Evolutionary conservation across 2,329 filamentous ascomycete species (phyloP), one percentile per base, ranked within the genome.

Genomic region (Pochonia chlamydosporia): DNA sequence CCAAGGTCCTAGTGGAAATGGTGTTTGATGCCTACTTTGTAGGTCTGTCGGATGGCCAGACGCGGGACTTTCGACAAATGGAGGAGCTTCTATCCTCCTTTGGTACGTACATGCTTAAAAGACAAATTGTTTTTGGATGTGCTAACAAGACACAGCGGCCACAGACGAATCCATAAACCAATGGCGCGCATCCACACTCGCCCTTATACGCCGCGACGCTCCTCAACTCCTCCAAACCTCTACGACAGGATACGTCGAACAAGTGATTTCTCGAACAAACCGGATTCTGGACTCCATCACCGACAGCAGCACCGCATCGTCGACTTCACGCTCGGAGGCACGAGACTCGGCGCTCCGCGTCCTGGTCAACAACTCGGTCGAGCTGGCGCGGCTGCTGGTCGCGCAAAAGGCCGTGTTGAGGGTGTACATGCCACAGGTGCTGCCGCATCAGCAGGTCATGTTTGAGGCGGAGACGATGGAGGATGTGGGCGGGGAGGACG

Each of bases 181-280:
- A 58, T 86, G 82, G 82, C 79, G 83, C 33, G 79, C 82, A 5
- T 70, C 73, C n/a, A 86, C 82, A 2, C 70, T 85, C 35, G 71
- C 77, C 23, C 70, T 82, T 37, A 62, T 86, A 43, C 73, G 73
- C 46, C 78, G 78, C 55, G 77, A 79, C 50, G 69, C 74, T 5
- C 61, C 65, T 14, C 57, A 67, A 28, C 71, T 67, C 47, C 68
- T 81, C 28, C 66, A 72, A 71, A 68, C 48, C 67, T 82, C 35
- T 65, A 73, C 43, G 56, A 63, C 13, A 68, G 75, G 55, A 80
- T 58, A 74, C 26, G 66, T 68, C 14, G 69, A 75, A 31, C 56
- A 58, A 11, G 65, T 79, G 35, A 60, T 79, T 14, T 55, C 62
- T 3, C 70, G 69, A 40, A 64, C 78, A 44, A 79, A 78, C 53